Evolutionary conservation across 768 basidiomycete genomes (phyloP), one percentile per base, ranked within the genome.

Genomic region (Tubosaeta brunneosetosa): DNA sequence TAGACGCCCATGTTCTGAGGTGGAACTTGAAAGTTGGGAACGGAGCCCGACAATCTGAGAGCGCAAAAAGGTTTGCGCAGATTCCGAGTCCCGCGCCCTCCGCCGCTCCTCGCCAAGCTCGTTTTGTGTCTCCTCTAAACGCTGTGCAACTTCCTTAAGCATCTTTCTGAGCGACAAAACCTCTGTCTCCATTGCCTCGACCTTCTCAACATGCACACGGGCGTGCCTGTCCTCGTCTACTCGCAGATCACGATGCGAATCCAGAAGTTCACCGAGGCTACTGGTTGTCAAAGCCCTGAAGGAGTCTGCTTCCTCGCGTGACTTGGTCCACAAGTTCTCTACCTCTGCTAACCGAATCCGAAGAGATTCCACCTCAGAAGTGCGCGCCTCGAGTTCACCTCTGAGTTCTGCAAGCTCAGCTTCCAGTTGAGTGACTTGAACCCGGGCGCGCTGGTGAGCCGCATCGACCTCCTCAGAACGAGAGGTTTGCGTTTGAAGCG

Each of bases 241-340:
- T 67, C 81, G 83, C 47, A 94, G 76, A 61, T 91, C 89, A 33
- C 86, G 82, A 73, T 95, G 94, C 3, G 88, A 85, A 65, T 94
- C 91, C 43, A 97, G 75, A 17, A 97, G 76, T 65, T 94, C 83
- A 22, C 92, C 93, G 3, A 97, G 79, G 61, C 86, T 81, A 44
- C 86, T 84, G 2, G 91, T 95, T 3, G 94, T 94, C 47, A 93
- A 74, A 19, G 88, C 86, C 49, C 93, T 78, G 68, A 94, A 84
- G 2, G 88, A 83, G 67, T 97, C 94, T 3, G 93, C 91, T 73
- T 97, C 93, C 71, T 94, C 88, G 13, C 93, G 83, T 40, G 92
- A 91, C 68, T 92, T 89, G 25, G 88, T 82, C 86, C 93, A 97
- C 9, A 88, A 83, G 64, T 88, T 92, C 72, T 97, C 94, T 40